These are phyloP conservation scores for Teratosphaeria pseudoeucalypti DNA, from an alignment of 2,329 filamentous ascomycete species.

Conservation along the genomic window DNA sequence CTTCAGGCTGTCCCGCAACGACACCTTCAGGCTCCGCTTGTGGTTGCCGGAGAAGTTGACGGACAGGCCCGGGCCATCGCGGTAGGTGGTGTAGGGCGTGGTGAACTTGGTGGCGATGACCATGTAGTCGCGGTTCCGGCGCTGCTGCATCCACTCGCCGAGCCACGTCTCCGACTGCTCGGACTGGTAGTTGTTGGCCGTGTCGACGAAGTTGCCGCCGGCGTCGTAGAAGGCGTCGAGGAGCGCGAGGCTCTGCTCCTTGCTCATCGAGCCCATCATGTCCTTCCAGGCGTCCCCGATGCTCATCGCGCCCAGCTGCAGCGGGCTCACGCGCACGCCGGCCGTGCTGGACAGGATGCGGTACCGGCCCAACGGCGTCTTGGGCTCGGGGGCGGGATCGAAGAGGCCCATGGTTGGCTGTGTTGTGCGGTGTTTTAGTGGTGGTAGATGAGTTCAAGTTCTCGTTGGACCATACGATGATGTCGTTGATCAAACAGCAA, in stretches of 20 bases:
- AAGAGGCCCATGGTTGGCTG: conserved; percentile 16
- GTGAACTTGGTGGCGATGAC: conserved; percentile 32
- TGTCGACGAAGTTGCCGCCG: conserved; percentile 29
- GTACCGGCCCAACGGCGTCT: conserved; percentile 48
- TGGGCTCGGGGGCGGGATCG: conserved; percentile 27
- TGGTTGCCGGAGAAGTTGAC: conserved; percentile 53
- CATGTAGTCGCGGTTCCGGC: conserved; percentile 30
- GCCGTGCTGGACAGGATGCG: conserved; percentile 42
- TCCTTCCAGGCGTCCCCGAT: conserved; percentile 50
- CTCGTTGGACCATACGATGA: too few species aligned
- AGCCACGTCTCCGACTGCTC: conserved; percentile 34
- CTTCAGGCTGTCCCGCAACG: conserved; percentile 24
- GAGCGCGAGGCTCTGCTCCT: conserved; percentile 24
- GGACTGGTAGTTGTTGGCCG: conserved; percentile 27
- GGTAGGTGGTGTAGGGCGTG: conserved; percentile 18
- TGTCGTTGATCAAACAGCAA: too few species aligned
- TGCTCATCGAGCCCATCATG: conserved; percentile 52
- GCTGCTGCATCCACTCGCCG: conserved; percentile 34
- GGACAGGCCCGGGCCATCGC: conserved; percentile 42
- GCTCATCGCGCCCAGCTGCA: conserved; percentile 52
- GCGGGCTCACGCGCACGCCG: conserved; percentile 35
- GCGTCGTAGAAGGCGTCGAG: conserved; percentile 25
- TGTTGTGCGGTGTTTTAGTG: not conserved
- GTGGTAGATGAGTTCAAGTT: too few species aligned
- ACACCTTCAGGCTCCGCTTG: conserved; percentile 50